Evolutionary conservation across 768 basidiomycete genomes (phyloP).

Genomic region (Leccinum disarticulatum): DNA sequence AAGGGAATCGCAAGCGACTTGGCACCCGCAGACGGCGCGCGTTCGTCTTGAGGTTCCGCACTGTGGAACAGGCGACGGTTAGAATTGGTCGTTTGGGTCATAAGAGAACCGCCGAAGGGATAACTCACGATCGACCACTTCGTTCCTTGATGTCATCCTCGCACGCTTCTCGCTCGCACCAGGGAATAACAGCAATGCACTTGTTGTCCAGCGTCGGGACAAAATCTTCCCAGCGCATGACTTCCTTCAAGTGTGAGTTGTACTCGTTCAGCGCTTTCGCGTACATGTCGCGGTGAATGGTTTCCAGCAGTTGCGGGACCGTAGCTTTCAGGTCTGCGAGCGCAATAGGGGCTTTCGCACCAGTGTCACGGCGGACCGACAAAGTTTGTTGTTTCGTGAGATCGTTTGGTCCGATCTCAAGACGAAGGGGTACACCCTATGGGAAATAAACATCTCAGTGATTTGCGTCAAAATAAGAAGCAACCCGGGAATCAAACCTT

Average conservation of each 20-base stretch:
- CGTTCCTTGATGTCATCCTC: slow-evolving; percentile 99
- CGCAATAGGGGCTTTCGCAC: slow-evolving; percentile 56
- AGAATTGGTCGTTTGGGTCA: not conserved
- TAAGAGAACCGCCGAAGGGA: not conserved
- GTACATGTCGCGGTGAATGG: slow-evolving; percentile 91
- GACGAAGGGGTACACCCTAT: slow-evolving; percentile 93
- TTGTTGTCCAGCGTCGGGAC: slow-evolving; percentile 91
- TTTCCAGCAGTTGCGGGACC: slow-evolving; percentile 70
- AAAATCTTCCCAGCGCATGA: slow-evolving; percentile 89
- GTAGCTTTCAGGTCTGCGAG: slow-evolving; percentile 47
- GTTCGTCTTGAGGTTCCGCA: slow-evolving; percentile 86
- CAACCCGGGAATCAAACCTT: slow-evolving; percentile 52
- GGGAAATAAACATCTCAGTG: slow-evolving; percentile 1
- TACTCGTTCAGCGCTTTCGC: slow-evolving; percentile 70
- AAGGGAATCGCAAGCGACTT: slow-evolving; percentile 97
- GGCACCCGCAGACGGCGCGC: slow-evolving; percentile 95
- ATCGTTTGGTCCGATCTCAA: slow-evolving; percentile 96
- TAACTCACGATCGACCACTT: slow-evolving; percentile 71
- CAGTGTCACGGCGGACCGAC: slow-evolving; percentile 79
- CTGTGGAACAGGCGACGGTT: slow-evolving; percentile 36
- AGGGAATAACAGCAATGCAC: slow-evolving; percentile 85
- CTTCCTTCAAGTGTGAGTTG: slow-evolving; percentile 64
- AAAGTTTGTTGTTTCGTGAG: slow-evolving; percentile 79
- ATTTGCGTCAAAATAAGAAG: not conserved
- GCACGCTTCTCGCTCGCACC: slow-evolving; percentile 92